A percentile compares a stretch with the other conserved stretches of the same genome.
phyloP scores from a whole-genome alignment of 306 rosid genomes.

The Alnus rubra region DNA sequence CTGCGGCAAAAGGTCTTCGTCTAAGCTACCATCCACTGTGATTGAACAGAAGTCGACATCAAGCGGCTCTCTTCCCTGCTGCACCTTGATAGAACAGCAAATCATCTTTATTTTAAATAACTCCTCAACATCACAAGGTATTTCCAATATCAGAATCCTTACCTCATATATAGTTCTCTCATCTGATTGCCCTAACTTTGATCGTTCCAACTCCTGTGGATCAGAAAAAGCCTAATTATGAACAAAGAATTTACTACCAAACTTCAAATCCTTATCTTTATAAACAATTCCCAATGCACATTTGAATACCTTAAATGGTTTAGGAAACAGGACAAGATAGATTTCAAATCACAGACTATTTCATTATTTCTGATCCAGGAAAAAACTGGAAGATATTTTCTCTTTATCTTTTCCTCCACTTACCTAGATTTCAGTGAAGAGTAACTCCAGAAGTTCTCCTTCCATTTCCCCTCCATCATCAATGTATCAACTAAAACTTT shows the following conservation, averaged over 20 bases:
- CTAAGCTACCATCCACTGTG: constrained; percentile 68
- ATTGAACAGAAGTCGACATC: constrained; percentile 87
- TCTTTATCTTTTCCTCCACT: not conserved
- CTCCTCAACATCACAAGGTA: constrained; percentile 24
- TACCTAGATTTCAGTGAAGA: not conserved
- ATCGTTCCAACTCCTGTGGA: constrained; percentile 65
- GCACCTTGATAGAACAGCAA: constrained; percentile 75
- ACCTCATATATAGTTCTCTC: constrained; percentile 97
- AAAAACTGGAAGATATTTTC: not conserved
- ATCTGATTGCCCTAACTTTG: constrained; percentile 73
- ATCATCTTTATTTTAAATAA: constrained; percentile 47
- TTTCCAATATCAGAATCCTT: constrained; percentile 41
- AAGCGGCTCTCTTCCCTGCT: constrained; percentile 92
- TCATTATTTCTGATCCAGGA: not conserved
- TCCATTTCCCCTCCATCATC: too few relatives aligned
- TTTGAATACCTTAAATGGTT: not conserved
- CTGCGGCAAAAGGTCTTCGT: constrained; percentile 68
- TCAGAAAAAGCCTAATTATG: constrained; percentile 21
- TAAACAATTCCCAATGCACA: not conserved
- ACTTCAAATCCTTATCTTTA: not conserved
- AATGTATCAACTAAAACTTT: too few relatives aligned
- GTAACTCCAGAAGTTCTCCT: not conserved
- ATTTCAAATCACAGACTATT: not conserved
- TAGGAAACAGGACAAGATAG: not conserved
- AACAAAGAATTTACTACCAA: constrained; percentile 8